Evolutionary conservation across 2,329 filamentous ascomycete genomes (phyloP).

Genomic region (Fusarium ramigenum): DNA sequence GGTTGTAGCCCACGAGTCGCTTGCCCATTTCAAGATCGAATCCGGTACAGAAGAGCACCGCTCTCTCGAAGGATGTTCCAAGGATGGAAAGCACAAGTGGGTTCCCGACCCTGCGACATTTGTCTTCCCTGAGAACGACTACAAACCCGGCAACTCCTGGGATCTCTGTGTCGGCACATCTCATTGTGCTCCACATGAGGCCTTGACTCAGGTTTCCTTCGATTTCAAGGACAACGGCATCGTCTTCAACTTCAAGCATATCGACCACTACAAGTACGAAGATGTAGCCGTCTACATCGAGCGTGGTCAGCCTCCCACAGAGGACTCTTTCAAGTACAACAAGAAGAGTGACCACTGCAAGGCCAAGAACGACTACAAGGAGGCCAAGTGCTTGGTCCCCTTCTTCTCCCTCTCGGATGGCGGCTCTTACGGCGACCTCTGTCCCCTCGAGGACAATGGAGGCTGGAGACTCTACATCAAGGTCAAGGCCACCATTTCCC

Average conservation of each 20-base stretch:
- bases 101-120: constrained; percentile 40
- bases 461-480: constrained; percentile 43
- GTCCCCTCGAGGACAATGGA: constrained; percentile 39
- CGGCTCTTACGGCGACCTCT: constrained; percentile 38
- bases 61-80: constrained; percentile 36
- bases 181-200: constrained; percentile 37
- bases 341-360: constrained; percentile 38
- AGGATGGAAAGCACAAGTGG: constrained; percentile 39
- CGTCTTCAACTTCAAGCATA: constrained; percentile 37
- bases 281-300: constrained; percentile 39
- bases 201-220: constrained; percentile 38
- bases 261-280: constrained; percentile 43
- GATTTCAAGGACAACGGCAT: constrained; percentile 41
- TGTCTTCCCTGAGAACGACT: constrained; percentile 37
- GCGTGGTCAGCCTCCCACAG: constrained; percentile 31
- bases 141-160: constrained; percentile 37
- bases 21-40: constrained; percentile 34
- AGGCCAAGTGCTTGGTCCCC: constrained; percentile 40
- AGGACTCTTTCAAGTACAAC: constrained; percentile 37
- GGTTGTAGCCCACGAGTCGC: constrained; percentile 36
- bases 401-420: constrained; percentile 40
- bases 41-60: constrained; percentile 11
- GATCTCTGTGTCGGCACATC: constrained; percentile 35
- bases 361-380: constrained; percentile 29
- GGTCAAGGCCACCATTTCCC: constrained; percentile 37